Evolutionary conservation across 78 protist genomes (phyloP), one percentile per base, ranked within the genome.

Genomic region (Chrysochromulina parva): DNA sequence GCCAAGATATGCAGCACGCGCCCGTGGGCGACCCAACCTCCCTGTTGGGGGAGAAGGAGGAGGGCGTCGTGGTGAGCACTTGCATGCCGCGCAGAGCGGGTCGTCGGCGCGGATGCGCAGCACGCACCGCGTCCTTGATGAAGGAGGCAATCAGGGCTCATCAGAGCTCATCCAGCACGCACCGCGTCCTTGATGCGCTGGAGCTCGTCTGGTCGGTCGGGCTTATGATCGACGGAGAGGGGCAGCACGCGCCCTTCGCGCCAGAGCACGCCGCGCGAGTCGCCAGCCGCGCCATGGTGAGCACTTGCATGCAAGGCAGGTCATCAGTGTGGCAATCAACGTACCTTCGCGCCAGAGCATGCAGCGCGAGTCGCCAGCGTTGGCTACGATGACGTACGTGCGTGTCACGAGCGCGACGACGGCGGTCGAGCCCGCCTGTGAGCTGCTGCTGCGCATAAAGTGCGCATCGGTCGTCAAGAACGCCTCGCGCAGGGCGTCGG

Each of bases 281-380:
- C 10, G 62, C 62, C 5, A 58, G 20, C 20, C 62, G 20, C 62
- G 62, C 5, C 62, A 58, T 58, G 10, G 62, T 58, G 20, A 11
- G 62, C 62, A 11, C 20, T n/a, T n/a, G n/a, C n/a, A n/a, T n/a
- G n/a, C n/a, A n/a, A n/a, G n/a, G n/a, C n/a, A n/a, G n/a, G n/a
- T n/a, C n/a, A n/a, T n/a, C n/a, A n/a, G n/a, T n/a, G n/a, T n/a
- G n/a, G n/a, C n/a, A n/a, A n/a, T n/a, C 62, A 10, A 10, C 73
- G 19, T 14, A 16, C 71, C 71, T 13, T 10, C 71, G 24, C 71
- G 24, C 28, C 4, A 6, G 28, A 10, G 71, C 28, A 4, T 0
- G 71, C 28, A 10, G 13, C 73, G 73, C 73, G 73, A 66, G 80
- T 71, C 80, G 80, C 80, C 80, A 38, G 80, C 52, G 80, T 71